A percentile compares a stretch with the other conserved stretches of the same genome.
Conservation (phyloP, 768 basidiomycete genomes). For the Chalciporus pseudorubinellus region DNA sequence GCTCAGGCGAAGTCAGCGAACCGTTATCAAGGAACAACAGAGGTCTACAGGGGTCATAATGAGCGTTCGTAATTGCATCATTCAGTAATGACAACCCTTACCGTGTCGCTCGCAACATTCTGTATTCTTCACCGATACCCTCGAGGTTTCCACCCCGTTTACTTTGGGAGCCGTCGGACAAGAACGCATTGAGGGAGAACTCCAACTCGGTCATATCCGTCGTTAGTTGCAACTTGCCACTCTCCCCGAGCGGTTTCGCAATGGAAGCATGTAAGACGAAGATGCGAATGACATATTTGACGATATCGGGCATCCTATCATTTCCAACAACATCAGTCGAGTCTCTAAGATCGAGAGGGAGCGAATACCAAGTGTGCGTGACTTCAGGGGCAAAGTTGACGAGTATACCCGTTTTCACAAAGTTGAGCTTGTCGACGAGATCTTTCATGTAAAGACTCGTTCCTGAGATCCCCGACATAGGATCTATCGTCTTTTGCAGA, state of each 20-base stretch:
- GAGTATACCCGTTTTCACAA: constrained; percentile 79
- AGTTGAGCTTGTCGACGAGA: constrained; percentile 78
- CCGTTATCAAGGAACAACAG: constrained; percentile 85
- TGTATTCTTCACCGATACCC: constrained; percentile 83
- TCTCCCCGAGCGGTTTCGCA: constrained; percentile 85
- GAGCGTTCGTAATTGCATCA: not conserved
- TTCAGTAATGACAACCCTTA: constrained; percentile 33
- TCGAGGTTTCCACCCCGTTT: constrained; percentile 69
- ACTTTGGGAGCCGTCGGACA: constrained; percentile 53
- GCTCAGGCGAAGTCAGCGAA: constrained; percentile 58
- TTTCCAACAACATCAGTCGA: constrained; percentile 1
- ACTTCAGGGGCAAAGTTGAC: constrained; percentile 72
- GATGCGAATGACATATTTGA: constrained; percentile 74
- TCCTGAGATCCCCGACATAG: constrained; percentile 48
- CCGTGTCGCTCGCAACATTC: constrained; percentile 83
- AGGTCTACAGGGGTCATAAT: constrained; percentile 50
- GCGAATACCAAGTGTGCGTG: constrained; percentile 63
- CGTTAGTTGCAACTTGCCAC: constrained; percentile 90
- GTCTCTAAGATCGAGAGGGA: not conserved
- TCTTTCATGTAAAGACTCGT: constrained; percentile 81
- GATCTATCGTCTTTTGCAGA: constrained; percentile 69
- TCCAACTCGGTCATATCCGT: constrained; percentile 97
- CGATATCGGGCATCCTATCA: constrained; percentile 60
- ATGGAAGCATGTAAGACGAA: constrained; percentile 96
- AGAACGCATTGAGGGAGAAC: constrained; percentile 83